Conservation (phyloP, 495 filamentous ascomycete genomes). For the Pseudoneurospora amorphoporcata region DNA sequence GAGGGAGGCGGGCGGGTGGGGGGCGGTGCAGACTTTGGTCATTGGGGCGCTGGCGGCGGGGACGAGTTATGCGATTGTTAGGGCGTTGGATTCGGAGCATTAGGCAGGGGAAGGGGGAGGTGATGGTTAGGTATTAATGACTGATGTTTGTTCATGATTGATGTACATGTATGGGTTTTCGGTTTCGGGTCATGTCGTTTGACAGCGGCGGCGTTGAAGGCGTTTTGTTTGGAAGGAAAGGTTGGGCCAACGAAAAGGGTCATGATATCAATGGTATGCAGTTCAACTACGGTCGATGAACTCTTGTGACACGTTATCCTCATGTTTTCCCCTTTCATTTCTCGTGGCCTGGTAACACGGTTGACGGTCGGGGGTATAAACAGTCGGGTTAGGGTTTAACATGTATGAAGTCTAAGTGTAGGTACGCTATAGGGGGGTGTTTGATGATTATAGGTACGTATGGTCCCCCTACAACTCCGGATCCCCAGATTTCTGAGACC, state of each 20-base stretch:
- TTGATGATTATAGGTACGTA: too few relatives aligned
- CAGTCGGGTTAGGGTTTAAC: background rate
- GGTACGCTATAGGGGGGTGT: too few relatives aligned
- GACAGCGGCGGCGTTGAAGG: background rate
- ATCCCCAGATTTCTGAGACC: too few relatives aligned
- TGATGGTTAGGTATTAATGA: background rate
- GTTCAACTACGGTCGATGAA: background rate
- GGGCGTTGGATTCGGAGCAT: conserved; percentile 12
- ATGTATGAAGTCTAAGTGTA: background rate
- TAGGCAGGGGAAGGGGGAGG: background rate
- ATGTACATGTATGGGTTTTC: background rate
- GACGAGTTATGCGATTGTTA: conserved; percentile 35
- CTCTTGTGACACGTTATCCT: background rate
- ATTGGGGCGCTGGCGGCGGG: conserved; percentile 33
- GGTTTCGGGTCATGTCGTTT: background rate
- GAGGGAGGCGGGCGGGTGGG: conserved; percentile 26
- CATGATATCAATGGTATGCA: background rate
- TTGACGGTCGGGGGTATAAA: background rate
- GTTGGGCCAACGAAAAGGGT: background rate
- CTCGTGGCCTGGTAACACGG: background rate
- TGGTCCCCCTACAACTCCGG: too few relatives aligned
- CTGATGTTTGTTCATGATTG: background rate
- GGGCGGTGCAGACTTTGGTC: conserved; percentile 31
- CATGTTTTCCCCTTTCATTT: background rate
- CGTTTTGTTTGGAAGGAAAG: background rate